Percentiles rank a stretch among this genome's conserved stretches.
Evolutionary conservation across 148 eudicot genomes (phyloP).

Genomic region (Nepenthes mirabilis): DNA sequence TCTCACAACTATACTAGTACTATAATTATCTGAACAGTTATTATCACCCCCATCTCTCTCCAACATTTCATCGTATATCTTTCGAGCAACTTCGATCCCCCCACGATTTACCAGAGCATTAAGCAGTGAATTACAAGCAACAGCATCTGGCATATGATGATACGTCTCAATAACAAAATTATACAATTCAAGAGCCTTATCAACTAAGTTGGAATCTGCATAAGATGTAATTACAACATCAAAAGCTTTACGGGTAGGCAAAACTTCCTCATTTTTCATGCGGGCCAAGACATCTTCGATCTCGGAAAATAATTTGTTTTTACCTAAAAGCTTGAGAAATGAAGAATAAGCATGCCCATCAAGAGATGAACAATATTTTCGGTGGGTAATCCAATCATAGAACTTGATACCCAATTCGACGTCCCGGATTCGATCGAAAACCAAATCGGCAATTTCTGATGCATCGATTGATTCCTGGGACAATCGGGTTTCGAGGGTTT

Average conservation of each 20-base stretch:
- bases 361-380: conserved; percentile 39
- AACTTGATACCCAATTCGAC: conserved; percentile 61
- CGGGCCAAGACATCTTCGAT: conserved; percentile 34
- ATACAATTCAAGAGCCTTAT: conserved; percentile 51
- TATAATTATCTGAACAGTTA: conserved; percentile 55
- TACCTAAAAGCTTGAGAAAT: conserved; percentile 59
- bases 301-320: conserved; percentile 46
- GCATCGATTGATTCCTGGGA: conserved; percentile 37
- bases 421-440: conserved; percentile 62
- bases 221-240: conserved; percentile 46
- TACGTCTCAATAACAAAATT: conserved; percentile 14
- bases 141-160: conserved; percentile 32
- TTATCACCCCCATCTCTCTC: conserved; percentile 21
- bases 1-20: conserved; percentile 59
- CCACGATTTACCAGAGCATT: conserved; percentile 33
- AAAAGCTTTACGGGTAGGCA: conserved; percentile 45
- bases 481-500: conserved; percentile 43
- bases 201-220: conserved; percentile 47
- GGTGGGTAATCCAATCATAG: conserved; percentile 39
- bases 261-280: conserved; percentile 33
- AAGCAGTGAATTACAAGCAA: conserved; percentile 72
- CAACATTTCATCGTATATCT: conserved; percentile 59
- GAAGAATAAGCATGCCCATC: conserved; percentile 75
- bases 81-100: conserved; percentile 27
- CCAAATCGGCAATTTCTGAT: conserved; percentile 62